phyloP scores from a whole-genome alignment of 257 asterid species.

The Nicotiana obtusifolia region DNA sequence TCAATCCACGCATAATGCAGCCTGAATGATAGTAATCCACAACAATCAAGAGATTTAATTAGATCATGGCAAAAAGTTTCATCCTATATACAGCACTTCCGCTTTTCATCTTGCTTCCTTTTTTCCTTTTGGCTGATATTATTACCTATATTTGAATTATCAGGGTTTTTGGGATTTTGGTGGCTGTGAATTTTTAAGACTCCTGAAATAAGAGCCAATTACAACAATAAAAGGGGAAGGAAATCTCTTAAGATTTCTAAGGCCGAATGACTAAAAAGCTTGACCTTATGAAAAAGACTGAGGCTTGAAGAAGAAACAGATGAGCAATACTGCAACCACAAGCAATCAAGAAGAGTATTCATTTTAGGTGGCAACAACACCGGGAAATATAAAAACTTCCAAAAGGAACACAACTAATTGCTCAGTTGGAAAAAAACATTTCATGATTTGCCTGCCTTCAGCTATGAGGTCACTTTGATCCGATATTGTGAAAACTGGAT shows the following conservation, averaged over 20 bases:
- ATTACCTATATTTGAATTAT: neutral
- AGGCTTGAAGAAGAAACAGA: neutral
- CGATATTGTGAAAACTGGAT: neutral
- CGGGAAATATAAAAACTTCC: neutral
- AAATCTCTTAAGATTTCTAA: neutral
- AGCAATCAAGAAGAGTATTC: neutral
- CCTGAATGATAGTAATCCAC: conserved; percentile 36
- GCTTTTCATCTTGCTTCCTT: neutral
- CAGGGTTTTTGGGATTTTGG: neutral
- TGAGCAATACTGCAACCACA: neutral
- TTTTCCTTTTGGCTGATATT: neutral
- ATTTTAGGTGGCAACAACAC: neutral
- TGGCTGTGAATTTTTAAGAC: neutral
- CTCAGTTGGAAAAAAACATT: neutral
- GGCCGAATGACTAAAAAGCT: neutral
- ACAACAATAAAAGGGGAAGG: neutral
- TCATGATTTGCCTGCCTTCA: neutral
- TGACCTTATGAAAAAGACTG: neutral
- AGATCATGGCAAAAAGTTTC: neutral
- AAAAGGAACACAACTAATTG: neutral
- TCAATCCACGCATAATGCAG: conserved; percentile 80
- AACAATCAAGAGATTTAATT: neutral
- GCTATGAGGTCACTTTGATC: neutral
- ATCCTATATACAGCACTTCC: neutral
- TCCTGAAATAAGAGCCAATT: neutral